Conservation (phyloP, 1,284 basidiomycete species). For the Ustanciosporium gigantosporum region DNA sequence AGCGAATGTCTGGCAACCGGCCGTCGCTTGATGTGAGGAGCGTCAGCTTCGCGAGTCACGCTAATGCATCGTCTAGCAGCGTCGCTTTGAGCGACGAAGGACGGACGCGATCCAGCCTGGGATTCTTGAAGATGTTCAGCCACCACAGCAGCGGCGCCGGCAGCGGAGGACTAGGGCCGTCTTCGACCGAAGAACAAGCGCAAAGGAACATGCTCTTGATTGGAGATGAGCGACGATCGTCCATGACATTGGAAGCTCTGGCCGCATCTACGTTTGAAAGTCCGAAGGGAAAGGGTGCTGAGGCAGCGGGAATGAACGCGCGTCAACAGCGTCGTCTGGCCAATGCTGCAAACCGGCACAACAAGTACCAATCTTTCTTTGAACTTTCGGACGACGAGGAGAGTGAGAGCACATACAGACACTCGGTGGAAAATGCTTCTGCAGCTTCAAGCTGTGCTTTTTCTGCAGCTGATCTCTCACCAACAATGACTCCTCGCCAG, state of each 20-base stretch:
- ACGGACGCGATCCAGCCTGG: slow-evolving; percentile 10
- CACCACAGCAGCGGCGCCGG: slow-evolving; percentile 3
- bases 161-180: no score
- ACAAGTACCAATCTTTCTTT: slow-evolving; percentile 10
- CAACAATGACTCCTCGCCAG: background rate
- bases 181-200: background rate
- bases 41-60: slow-evolving; percentile 8
- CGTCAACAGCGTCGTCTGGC: background rate
- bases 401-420: background rate
- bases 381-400: slow-evolving; percentile 12
- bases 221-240: background rate
- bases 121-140: slow-evolving; percentile 14
- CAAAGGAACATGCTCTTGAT: no score
- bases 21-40: slow-evolving; percentile 12
- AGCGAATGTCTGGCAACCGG: slow-evolving; percentile 7
- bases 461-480: background rate
- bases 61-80: background rate
- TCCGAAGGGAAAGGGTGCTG: background rate
- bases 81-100: background rate
- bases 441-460: no score
- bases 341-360: background rate
- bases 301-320: background rate
- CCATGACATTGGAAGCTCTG: slow-evolving; percentile 8
- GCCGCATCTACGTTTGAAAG: slow-evolving; percentile 15
- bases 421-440: no score